These are phyloP conservation scores for Neopestalotiopsis rosae DNA, from an alignment of 2,329 filamentous ascomycete species.

Conservation along the genomic window DNA sequence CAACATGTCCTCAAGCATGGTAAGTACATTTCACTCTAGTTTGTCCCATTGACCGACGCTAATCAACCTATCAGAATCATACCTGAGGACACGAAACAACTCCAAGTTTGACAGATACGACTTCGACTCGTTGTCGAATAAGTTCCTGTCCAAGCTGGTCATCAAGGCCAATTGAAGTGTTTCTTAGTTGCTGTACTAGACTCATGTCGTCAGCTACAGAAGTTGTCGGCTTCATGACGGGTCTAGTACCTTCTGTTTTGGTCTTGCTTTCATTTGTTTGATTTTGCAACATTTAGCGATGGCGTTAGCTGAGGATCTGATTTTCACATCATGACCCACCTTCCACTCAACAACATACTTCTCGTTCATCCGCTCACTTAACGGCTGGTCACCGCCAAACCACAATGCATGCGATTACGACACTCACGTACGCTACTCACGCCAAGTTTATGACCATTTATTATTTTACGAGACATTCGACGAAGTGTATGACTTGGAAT, in stretches of 20 bases:
- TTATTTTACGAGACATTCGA: constrained; percentile 37
- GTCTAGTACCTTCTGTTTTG: constrained; percentile 26
- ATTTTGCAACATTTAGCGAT: constrained; percentile 46
- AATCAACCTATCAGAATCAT: constrained; percentile 71
- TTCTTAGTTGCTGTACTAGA: background rate
- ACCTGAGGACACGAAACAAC: constrained; percentile 79
- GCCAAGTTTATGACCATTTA: constrained; percentile 15
- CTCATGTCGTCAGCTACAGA: background rate
- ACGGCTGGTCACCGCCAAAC: constrained; percentile 37
- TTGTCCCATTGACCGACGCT: constrained; percentile 37
- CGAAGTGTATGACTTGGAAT: constrained; percentile 41
- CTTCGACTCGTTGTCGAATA: constrained; percentile 95
- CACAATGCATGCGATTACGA: constrained; percentile 32
- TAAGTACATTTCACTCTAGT: constrained; percentile 51
- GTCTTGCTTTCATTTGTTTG: constrained; percentile 37
- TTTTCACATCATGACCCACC: constrained; percentile 38
- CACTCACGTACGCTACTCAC: constrained; percentile 10
- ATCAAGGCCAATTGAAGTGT: constrained; percentile 81
- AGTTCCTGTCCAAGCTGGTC: constrained; percentile 95
- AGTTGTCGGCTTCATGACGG: constrained; percentile 19
- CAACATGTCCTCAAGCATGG: constrained; percentile 93
- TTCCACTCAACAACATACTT: constrained; percentile 28
- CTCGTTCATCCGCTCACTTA: constrained; percentile 32
- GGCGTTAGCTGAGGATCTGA: constrained; percentile 47
- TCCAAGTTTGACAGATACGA: constrained; percentile 88